Base-by-base conservation (phyloP, 2,329 filamentous ascomycete genomes). In the Fusarium marasasianum region DNA sequence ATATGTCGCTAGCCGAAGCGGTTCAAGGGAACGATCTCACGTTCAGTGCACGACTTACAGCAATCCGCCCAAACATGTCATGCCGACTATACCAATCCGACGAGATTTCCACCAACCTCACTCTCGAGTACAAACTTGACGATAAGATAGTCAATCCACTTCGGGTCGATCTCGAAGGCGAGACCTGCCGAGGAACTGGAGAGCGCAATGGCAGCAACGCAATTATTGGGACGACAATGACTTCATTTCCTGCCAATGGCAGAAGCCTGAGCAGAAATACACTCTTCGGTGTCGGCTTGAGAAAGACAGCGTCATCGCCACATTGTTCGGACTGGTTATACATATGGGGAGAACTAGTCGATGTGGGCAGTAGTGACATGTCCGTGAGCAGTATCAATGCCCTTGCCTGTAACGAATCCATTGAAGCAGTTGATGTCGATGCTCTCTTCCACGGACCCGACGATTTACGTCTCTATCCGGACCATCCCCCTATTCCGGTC, bases 371-470 rank as follows among this genome's bases (percentile, higher is more conserved):
- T 26, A 71, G 74, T 26, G 69, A 76, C 31, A 70, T 78, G 50
- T 72, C 77, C 3, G 79, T 84, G 17, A 75, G 71, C 41, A 76
- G 74, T 43, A 76, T 83, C 22, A 79, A 78, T 10, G 81, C 80
- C 10, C 63, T 84, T 61, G 79, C 79, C 26, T 85, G 83, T 72
- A 85, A 85, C 73, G 83, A 84, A 72, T 78, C 80, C 5, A 69
- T 82, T 6, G 75, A 83, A 72, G 79, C 77, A 10, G 73, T 81
- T 13, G 72, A 78, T 20, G 67, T 75, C 5, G 57, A 71, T n/a
- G 74, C 78, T 5, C 55, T 72, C 3, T 70, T 82, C 5, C 71
- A 76, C 17, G 79, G 79, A 2, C 26, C 70, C 3, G 63, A 26
- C 17, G 35, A 59, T 8, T 63, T 81, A 38, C 74, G 62, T 5